Percentiles rank a stretch among this genome's conserved stretches.
Conservation (phyloP, 1,284 basidiomycete species). For the Mycosarcoma maydis region DNA sequence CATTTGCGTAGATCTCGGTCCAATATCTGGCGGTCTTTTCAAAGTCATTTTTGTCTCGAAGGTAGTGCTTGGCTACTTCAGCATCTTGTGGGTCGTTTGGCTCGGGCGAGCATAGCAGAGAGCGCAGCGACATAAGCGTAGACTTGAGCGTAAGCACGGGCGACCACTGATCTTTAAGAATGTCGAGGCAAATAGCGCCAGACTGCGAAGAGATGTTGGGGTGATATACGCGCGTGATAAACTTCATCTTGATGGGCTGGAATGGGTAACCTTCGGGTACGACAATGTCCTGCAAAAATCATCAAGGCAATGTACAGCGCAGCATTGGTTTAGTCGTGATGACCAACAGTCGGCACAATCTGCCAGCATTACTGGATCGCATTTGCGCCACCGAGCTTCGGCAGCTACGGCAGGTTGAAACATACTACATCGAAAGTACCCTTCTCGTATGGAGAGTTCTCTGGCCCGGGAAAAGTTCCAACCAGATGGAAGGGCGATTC, state of each 20-base stretch:
- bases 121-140: constrained; percentile 93
- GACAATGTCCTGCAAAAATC: constrained; percentile 81
- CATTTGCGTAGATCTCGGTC: constrained; percentile 68
- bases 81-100: constrained; percentile 98
- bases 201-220: constrained; percentile 95
- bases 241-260: constrained; percentile 91
- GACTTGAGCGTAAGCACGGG: constrained; percentile 85
- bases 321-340: no score
- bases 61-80: constrained; percentile 90
- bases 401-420: no score
- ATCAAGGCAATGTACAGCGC: no score
- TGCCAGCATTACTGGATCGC: no score
- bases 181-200: constrained; percentile 86
- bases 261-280: constrained; percentile 93
- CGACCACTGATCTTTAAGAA: constrained; percentile 72
- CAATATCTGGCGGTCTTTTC: constrained; percentile 93
- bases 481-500: constrained; percentile 52
- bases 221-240: constrained; percentile 83
- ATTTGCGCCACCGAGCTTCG: no score
- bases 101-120: constrained; percentile 92
- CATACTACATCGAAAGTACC: constrained; percentile 90
- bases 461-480: constrained; percentile 57
- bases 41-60: constrained; percentile 84
- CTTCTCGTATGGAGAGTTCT: constrained; percentile 90
- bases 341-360: no score